Evolutionary conservation across 2,329 filamentous ascomycete species (phyloP), one percentile per base, ranked within the genome.

Genomic region (Curvularia eragrostidis): DNA sequence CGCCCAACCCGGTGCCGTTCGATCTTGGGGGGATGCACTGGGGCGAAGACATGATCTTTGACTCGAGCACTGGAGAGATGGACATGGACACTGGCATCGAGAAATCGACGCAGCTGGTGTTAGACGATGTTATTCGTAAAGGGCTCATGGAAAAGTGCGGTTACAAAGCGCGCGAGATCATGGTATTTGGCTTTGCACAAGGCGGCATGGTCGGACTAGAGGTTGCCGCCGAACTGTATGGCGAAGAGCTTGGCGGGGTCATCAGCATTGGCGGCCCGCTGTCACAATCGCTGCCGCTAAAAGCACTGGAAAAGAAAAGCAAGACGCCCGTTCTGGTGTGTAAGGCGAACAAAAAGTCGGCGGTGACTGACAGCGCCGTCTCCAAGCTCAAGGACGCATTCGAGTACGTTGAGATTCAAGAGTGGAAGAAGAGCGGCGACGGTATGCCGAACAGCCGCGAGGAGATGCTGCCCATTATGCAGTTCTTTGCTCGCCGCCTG

Each of bases 381-480:
- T 83, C 87, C n/a, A 80, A 83, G 56, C 78, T 93, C 34, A 89
- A 87, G 73, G 79, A 81, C 41, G 83, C 85, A 53, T 95, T 94
- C 75, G 79, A 82, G 41, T 72, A 72, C 43, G 60, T 75, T 3
- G 75, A 79, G 61, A 53, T 77, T 44, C 72, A 71, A 51, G 75
- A 78, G 50, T 79, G 77, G 77, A 74, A 68, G 69, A 86, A 88
- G 71, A 77, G 75, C 2, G 90, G 89, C 5, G 91, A 96, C 75
- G 84, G 84, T 1, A 97, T 97, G 93, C 92, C 93, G n/a, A 81
- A 82, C 44, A 89, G 84, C 72, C 83, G 89, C 52, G 92, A 96
- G 10, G 93, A 98, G 82, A 93, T 96, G 84, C 72, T 93, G 69
- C 93, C 93, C 0, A 84, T 97, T 59, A 97, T 97, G 92, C 86